These are phyloP conservation scores for Trichophyton equinum DNA, from an alignment of 2,329 filamentous ascomycete genomes.

Conservation along the genomic window DNA sequence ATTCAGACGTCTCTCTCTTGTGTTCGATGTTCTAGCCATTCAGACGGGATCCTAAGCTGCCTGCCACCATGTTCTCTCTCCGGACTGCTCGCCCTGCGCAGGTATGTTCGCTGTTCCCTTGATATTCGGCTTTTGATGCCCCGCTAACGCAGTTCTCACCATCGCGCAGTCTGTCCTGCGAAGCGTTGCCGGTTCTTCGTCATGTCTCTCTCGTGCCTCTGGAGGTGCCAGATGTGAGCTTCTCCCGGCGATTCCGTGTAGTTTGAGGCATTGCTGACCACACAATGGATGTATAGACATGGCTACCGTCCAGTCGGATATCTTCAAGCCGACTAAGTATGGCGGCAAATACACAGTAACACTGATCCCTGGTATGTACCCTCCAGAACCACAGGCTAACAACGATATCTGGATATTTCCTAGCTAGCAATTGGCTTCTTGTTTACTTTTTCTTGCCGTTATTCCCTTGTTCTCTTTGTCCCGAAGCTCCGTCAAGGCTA, in stretches of 20 bases:
- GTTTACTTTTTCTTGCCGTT: background rate
- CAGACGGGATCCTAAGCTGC: background rate
- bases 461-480: background rate
- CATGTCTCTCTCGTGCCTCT: slow-evolving; percentile 38
- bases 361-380: slow-evolving; percentile 71
- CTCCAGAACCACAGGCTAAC: background rate
- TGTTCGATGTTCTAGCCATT: background rate
- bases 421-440: background rate
- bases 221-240: slow-evolving; percentile 42
- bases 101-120: slow-evolving; percentile 20
- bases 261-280: background rate
- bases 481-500: background rate
- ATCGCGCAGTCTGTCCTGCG: slow-evolving; percentile 44
- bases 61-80: slow-evolving; percentile 28
- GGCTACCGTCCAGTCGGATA: slow-evolving; percentile 80
- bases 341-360: slow-evolving; percentile 99
- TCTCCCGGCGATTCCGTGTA: background rate
- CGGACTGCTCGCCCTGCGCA: slow-evolving; percentile 31
- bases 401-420: background rate
- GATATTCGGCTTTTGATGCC: slow-evolving; percentile 3
- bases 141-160: slow-evolving; percentile 28
- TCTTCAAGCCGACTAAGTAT: slow-evolving; percentile 98
- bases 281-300: slow-evolving; percentile 36
- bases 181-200: slow-evolving; percentile 37
- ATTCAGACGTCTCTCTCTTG: background rate